Conservation (phyloP, 441 rosid species). For the Populus hybrid region DNA sequence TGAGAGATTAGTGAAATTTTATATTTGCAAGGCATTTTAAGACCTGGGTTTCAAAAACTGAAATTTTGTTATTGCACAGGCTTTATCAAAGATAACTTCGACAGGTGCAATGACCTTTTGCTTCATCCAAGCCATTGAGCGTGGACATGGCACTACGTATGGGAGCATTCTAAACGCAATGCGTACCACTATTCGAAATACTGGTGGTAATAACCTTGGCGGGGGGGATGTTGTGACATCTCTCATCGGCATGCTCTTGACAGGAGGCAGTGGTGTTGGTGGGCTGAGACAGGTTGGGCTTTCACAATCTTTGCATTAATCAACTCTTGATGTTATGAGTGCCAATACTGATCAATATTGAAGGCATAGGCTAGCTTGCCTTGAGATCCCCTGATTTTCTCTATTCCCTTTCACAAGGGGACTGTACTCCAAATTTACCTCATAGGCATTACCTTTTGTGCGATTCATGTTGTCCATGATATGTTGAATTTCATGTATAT, state of each 20-base stretch:
- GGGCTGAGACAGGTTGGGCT: conserved; percentile 66
- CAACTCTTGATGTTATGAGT: not conserved
- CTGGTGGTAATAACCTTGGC: conserved; percentile 42
- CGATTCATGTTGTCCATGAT: not conserved
- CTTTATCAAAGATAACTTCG: conserved; percentile 75
- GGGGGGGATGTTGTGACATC: conserved; percentile 63
- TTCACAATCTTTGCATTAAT: not conserved
- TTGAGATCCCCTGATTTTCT: not conserved
- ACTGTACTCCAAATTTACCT: not conserved
- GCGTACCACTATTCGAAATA: conserved; percentile 65
- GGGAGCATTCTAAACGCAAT: conserved; percentile 78
- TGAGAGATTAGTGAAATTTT: not conserved
- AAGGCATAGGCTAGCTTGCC: not conserved
- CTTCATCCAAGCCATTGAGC: conserved; percentile 90
- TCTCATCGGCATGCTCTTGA: conserved; percentile 70
- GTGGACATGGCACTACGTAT: conserved; percentile 64
- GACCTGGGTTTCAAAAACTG: not conserved
- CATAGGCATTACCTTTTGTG: not conserved
- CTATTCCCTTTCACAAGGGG: not conserved
- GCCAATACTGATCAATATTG: not conserved
- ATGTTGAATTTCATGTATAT: not conserved
- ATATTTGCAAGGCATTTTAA: not conserved
- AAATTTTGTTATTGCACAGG: conserved; percentile 39
- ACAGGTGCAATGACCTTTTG: conserved; percentile 97
- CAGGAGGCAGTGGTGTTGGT: conserved; percentile 55